These are phyloP conservation scores for Xylaria telfairii DNA, from an alignment of 495 filamentous ascomycete genomes.

Conservation along the genomic window DNA sequence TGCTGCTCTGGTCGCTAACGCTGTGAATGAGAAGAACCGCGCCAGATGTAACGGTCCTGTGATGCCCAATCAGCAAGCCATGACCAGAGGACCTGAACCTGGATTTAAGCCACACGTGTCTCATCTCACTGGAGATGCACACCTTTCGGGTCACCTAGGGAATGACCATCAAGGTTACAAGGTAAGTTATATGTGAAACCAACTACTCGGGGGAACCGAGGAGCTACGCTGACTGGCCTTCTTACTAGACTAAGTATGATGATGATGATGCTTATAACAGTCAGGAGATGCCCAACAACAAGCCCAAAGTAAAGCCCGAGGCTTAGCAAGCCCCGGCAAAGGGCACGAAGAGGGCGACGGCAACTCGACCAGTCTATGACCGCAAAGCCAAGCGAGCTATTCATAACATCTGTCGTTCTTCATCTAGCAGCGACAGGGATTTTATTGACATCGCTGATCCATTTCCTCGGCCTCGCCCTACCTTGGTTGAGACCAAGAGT, in stretches of 20 bases:
- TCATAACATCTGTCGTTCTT: not conserved
- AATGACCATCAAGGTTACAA: not conserved
- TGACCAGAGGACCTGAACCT: not conserved
- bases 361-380: not conserved
- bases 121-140: not conserved
- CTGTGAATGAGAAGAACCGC: not conserved
- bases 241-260: not conserved
- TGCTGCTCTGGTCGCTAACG: constrained; percentile 15
- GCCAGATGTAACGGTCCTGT: not conserved
- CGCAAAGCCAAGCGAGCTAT: not conserved
- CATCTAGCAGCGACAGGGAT: not conserved
- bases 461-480: not conserved
- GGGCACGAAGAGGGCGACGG: not conserved
- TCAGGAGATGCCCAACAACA: not conserved
- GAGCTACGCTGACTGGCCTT: not conserved
- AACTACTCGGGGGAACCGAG: not conserved
- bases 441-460: not conserved
- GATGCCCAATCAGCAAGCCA: not conserved
- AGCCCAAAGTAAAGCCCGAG: not conserved
- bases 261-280: not conserved
- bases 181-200: not conserved
- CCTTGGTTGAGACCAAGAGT: not conserved
- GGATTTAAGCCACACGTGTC: not conserved
- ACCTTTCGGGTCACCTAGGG: not conserved
- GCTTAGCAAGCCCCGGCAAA: not conserved